Evolutionary conservation across 257 asterid species (phyloP), one percentile per base, ranked within the genome.

Genomic region (Solanum microdontum): DNA sequence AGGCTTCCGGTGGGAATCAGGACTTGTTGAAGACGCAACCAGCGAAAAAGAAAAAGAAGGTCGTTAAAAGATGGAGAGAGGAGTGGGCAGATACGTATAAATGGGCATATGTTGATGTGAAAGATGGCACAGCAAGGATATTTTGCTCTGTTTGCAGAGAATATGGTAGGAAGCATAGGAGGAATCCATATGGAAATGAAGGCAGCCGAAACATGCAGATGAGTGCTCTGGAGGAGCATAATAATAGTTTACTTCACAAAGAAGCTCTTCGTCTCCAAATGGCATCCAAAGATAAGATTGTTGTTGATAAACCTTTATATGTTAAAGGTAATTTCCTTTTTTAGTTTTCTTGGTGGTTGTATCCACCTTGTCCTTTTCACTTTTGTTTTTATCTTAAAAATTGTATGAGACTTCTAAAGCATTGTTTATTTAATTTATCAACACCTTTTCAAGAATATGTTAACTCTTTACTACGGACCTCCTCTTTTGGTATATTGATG

Each of bases 71-170:
- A 90, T 97, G 99, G 99, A 93, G 99, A 90, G 99, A 97, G 91
- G 99, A 97, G 90, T 97, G 99, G 99, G 99, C 99, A 72, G 99
- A 97, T 90, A 97, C 99, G 5, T 97, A 97, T 91, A 97, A 97
- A 90, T 97, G 99, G 99, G 99, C 99, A 33, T 97, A 95, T 84
- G 99, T 96, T 89, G 98, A 97, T 90, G 91, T 96, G 83, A 96
- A 93, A 90, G 99, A 97, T 86, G 99, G 97, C 84, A 93, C 98
- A 15, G 97, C 99, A 13, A 95, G 99, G 90, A 97, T 97, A 89
- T 96, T 97, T 92, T 97, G 99, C 92, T 95, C 99, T 4, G 97
- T 97, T 69, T 97, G 99, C 88, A 93, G 98, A 87, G 99, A 97
- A 89, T 97, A 94, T 90, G 99, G 99, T 86, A 94, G 99, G 90